Evolutionary conservation across 495 filamentous ascomycete genomes (phyloP), one percentile per base, ranked within the genome.

Genomic region (Aspergillus sparsus): DNA sequence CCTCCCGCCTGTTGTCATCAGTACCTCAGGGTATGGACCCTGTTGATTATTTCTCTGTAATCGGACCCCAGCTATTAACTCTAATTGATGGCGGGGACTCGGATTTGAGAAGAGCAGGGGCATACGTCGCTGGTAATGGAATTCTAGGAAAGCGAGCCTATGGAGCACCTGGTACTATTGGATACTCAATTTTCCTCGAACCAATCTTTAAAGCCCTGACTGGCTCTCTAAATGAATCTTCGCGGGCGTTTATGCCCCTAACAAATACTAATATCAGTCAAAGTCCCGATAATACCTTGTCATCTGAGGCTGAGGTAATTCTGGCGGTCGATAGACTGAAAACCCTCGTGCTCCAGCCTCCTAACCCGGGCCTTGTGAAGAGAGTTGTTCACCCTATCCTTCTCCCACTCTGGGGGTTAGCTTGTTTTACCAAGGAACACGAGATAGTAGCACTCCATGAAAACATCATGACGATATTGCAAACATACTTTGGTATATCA

Each of bases 111-210:
- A 87, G 80, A 62, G 86, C 82, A 6, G 87, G 86, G 5, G 83
- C 87, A 0, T 90, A 90, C 67, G 81, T 90, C 45, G 87, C 92
- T 55, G 89, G 87, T 0, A 87, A 85, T 65, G 88, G 89, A 1
- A 85, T 93, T 16, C 67, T 94, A 49, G 84, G 85, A 0, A 85
- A 85, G 55, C 86, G 83, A 52, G 71, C 80, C 31, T 84, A 82
- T 64, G 89, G 90, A 7, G 87, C 87, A 27, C 86, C 86, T 39
- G 87, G 85, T 13, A 83, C 84, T 0, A 76, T 86, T 36, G 90
- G 89, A 0, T 90, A 89, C 83, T 84, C 78, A 21, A 79, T 83
- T 6, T 87, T 92, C 53, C 81, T 86, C 0, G 79, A 85, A 61
- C 89, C 89, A 0, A 74, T 91, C 49, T 77, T 91, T 37, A 66